Base-by-base conservation (phyloP, 2,329 filamentous ascomycete genomes). In the Ophiostoma novo-ulmi region DNA sequence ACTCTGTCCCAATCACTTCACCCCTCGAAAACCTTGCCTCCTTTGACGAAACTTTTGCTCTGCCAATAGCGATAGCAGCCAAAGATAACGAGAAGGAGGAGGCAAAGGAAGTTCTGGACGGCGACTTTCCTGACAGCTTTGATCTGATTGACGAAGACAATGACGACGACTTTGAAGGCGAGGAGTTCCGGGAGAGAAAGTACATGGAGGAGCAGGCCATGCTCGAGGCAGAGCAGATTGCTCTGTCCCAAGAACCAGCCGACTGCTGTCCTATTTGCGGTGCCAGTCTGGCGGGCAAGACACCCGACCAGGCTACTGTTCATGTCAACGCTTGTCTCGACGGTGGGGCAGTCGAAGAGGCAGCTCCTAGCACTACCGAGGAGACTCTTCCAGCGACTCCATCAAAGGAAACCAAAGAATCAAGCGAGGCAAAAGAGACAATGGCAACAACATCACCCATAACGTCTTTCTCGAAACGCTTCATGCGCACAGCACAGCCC, bases 311-410 rank as follows among this genome's bases (percentile, higher is more conserved):
- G 75, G 90, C 89, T 11, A 91, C 90, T 7, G 81, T 90, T 1
- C 95, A 99, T 78, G 95, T 99, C 74, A 99, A 99, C 78, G 88
- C 89, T 11, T 99, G 95, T 79, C 83, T 99, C 1, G 95, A 99
- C 77, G 93, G 67, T 17, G 55, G 10, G 1, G 36, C 63, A 3
- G 36, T 22, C 61, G 11, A 22, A 14, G 55, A 41, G 5, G 11
- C 55, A 6, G 3, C 20, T 39, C 31, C 31, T 31, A 31, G 31
- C 31, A 36, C 2, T 26, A 13, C 22, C 10, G 8, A 58, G 10
- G 8, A 55, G 20, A 17, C 31, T 8, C 8, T 31, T 4, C 26
- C 26, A 39, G 17, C 35, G 5, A 38, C 61, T n/a, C 17, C 31
- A 2, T 5, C 38, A 72, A 39, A 68, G 70, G n/a, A 48, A 31